Conservation (phyloP, 768 basidiomycete genomes). For the Mycena maculata region DNA sequence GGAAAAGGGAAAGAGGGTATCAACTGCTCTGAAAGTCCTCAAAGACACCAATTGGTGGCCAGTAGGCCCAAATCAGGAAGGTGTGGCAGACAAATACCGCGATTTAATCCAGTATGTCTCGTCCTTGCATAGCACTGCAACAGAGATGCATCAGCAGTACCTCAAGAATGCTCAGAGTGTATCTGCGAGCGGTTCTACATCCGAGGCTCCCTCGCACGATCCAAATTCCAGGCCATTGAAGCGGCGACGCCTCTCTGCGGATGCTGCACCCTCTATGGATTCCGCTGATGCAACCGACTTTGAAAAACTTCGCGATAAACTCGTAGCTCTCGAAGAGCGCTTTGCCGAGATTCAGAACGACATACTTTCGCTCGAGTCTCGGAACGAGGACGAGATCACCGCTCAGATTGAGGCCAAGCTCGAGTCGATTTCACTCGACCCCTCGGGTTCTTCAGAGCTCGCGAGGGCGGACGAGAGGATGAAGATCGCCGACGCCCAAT, state of each 20-base stretch:
- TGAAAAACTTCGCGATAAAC: slow-evolving; percentile 34
- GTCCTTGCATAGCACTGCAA: slow-evolving; percentile 38
- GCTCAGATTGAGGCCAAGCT: slow-evolving; percentile 18
- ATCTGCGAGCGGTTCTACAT: not conserved
- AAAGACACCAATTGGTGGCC: slow-evolving; percentile 46
- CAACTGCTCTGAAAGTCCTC: slow-evolving; percentile 33
- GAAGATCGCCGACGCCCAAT: not conserved
- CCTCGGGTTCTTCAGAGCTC: not conserved
- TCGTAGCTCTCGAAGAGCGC: slow-evolving; percentile 38
- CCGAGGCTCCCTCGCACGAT: slow-evolving; percentile 15
- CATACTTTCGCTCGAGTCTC: not conserved
- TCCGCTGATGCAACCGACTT: slow-evolving; percentile 36
- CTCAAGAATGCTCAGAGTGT: slow-evolving; percentile 30
- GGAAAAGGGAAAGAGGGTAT: slow-evolving; percentile 35
- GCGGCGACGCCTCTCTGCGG: slow-evolving; percentile 40
- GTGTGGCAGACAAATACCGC: slow-evolving; percentile 35
- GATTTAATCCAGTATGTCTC: slow-evolving; percentile 37
- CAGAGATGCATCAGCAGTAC: slow-evolving; percentile 37
- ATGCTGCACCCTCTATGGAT: slow-evolving; percentile 32
- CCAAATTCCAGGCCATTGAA: slow-evolving; percentile 40
- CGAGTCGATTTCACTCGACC: not conserved
- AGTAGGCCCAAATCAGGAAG: slow-evolving; percentile 33
- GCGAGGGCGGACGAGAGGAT: not conserved
- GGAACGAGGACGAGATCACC: not conserved
- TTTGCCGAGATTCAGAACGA: slow-evolving; percentile 9